Conservation (phyloP, 2,329 filamentous ascomycete genomes). For the Intubia oerlemansii region DNA sequence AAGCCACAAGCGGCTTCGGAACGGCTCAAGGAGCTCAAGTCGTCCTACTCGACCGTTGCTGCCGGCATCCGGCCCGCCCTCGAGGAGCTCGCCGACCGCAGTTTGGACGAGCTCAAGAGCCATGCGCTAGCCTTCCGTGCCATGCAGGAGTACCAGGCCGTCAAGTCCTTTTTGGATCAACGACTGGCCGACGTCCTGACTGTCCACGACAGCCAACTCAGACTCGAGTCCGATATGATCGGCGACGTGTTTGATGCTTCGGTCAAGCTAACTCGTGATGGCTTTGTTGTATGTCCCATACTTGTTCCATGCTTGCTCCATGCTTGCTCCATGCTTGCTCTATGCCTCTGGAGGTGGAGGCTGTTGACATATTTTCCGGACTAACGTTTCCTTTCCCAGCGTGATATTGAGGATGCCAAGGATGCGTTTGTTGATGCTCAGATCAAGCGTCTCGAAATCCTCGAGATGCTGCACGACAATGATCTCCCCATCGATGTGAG, state of each 20-base stretch:
- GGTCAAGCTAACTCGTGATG: constrained; percentile 4
- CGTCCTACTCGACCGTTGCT: constrained; percentile 39
- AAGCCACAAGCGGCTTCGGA: constrained; percentile 36
- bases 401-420: constrained; percentile 13
- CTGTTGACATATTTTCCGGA: no score
- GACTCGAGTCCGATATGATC: constrained; percentile 7
- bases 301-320: no score
- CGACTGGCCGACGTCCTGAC: constrained; percentile 14
- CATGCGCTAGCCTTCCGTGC: constrained; percentile 30
- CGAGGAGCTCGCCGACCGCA: constrained; percentile 41
- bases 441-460: constrained; percentile 22
- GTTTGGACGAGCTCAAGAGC: constrained; percentile 32
- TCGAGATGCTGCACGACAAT: constrained; percentile 21
- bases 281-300: constrained; percentile 6
- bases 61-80: constrained; percentile 41
- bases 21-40: constrained; percentile 45
- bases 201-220: constrained; percentile 9
- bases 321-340: no score
- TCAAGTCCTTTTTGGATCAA: constrained; percentile 29
- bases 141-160: constrained; percentile 27
- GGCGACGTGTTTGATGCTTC: constrained; percentile 2
- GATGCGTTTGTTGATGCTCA: constrained; percentile 24
- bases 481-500: constrained; percentile 28
- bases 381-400: no score
- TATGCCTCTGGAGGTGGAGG: no score